Base-by-base conservation (phyloP, 192 early-diverging fungal species). In the Dispira parvispora region DNA sequence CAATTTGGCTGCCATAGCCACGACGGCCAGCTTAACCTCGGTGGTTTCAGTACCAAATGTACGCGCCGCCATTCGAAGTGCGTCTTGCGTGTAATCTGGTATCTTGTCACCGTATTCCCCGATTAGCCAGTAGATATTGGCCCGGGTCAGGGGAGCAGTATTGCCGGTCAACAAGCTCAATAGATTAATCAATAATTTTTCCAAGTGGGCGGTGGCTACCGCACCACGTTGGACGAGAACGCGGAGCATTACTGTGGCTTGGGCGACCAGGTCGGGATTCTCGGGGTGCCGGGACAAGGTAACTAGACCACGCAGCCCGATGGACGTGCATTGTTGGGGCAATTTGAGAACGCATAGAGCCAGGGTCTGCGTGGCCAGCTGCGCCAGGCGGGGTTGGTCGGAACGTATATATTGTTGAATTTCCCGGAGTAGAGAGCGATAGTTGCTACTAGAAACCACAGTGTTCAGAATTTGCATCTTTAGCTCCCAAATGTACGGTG, bases 121-220 rank as follows among this genome's bases (percentile, higher is more conserved):
- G 23, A 97, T 83, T 47, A 99, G 74, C 81, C 89, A 89, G 61
- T 94, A 77, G 16, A 97, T 82, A 27, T 84, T 82, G 4, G 94
- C 90, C 13, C 90, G 74, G 16, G 96, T 94, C 53, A 71, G 26
- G 0, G 58, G 38, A 38, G 43, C 10, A 12, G 42, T 43, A 57
- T 57, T 11, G 38, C 43, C 9, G 18, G 43, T 25, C 5, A 61
- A n/a, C 20, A 61, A 12, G 18, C 58, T 43, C 26, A 61, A 5
- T 12, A 43, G 16, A 45, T 4, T 20, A 11, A n/a, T 20, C n/a
- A 61, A 42, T 6, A 61, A n/a, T 9, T 10, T 11, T 20, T 43
- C 26, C 16, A 61, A 8, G 2, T 21, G 20, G 4, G 23, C 42
- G 43, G 28, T 21, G 32, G 55, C 32, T 43, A 44, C 14, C 3